These are phyloP conservation scores for Lachancea thermotolerans DNA, from an alignment of 805 yeast species.

Conservation along the genomic window DNA sequence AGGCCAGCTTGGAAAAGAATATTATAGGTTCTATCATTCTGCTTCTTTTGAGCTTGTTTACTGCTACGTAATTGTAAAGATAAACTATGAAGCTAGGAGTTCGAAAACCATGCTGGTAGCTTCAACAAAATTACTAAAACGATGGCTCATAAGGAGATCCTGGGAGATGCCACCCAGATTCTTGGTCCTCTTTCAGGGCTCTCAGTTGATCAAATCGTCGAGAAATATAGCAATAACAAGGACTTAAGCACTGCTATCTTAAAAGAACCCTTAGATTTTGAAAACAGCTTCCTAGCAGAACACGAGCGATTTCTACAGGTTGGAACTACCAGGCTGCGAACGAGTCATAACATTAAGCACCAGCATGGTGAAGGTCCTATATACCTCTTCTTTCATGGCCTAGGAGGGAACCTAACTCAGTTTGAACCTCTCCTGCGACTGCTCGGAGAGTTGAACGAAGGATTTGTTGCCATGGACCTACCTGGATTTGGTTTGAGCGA, in stretches of 20 bases:
- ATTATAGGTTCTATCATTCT: slow-evolving; percentile 6
- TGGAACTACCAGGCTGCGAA: slow-evolving; percentile 11
- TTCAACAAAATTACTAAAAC: neutral
- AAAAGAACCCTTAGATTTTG: slow-evolving; percentile 17
- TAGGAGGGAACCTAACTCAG: slow-evolving; percentile 86
- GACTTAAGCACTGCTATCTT: slow-evolving; percentile 9
- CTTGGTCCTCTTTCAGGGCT: slow-evolving; percentile 17
- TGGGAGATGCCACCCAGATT: slow-evolving; percentile 1
- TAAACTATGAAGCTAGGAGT: neutral
- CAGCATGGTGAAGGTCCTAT: slow-evolving; percentile 31
- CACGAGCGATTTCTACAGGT: slow-evolving; percentile 12
- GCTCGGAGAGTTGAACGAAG: slow-evolving; percentile 53
- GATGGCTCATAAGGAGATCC: slow-evolving; percentile 1
- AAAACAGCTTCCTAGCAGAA: slow-evolving; percentile 16
- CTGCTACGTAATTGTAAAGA: neutral
- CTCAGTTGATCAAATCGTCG: slow-evolving; percentile 16
- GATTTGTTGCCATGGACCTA: slow-evolving; percentile 65
- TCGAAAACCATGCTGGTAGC: neutral
- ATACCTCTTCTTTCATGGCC: slow-evolving; percentile 65
- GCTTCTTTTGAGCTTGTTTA: neutral
- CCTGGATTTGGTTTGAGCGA: slow-evolving; percentile 77
- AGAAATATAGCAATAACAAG: slow-evolving; percentile 12
- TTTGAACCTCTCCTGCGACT: slow-evolving; percentile 64
- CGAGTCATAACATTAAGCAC: slow-evolving; percentile 20
- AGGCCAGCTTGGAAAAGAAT: slow-evolving; percentile 1